Evolutionary conservation across 805 yeast species (phyloP).

Genomic region (Ogataea nitratoaversa): DNA sequence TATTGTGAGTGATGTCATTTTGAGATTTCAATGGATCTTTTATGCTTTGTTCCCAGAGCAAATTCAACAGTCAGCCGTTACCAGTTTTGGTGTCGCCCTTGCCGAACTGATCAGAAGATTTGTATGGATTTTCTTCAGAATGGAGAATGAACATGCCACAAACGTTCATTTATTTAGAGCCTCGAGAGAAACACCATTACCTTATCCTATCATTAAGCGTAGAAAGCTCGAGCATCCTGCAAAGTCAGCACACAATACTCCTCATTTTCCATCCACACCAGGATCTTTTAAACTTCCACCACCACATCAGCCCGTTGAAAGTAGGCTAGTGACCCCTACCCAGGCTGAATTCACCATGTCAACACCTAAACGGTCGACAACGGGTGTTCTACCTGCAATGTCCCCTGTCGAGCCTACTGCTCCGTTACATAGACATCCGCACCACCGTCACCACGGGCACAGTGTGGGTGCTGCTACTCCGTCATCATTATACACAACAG

Average conservation of each 20-base stretch:
- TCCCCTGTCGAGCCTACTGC: too few species aligned
- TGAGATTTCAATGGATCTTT: constrained; percentile 90
- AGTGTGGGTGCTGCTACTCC: not conserved
- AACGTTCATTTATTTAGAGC: constrained; percentile 85
- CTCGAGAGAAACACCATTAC: constrained; percentile 80
- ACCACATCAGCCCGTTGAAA: not conserved
- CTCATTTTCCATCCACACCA: not conserved
- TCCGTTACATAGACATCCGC: too few species aligned
- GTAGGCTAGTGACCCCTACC: not conserved
- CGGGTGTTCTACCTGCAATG: too few species aligned
- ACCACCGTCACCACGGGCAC: not conserved
- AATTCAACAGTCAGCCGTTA: constrained; percentile 81
- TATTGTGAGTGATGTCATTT: constrained; percentile 63
- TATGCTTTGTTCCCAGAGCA: constrained; percentile 74
- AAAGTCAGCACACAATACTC: not conserved
- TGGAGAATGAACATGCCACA: constrained; percentile 94
- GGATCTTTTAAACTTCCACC: constrained; percentile 4
- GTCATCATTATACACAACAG: not conserved
- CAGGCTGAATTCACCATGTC: not conserved
- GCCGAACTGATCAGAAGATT: constrained; percentile 82
- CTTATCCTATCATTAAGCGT: constrained; percentile 50
- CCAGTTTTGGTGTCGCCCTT: constrained; percentile 77
- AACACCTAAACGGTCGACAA: too few species aligned
- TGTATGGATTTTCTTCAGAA: constrained; percentile 86
- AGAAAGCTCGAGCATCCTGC: not conserved